These are phyloP conservation scores for Trichoderma hamatum DNA, from an alignment of 2,329 filamentous ascomycete genomes.

Conservation along the genomic window DNA sequence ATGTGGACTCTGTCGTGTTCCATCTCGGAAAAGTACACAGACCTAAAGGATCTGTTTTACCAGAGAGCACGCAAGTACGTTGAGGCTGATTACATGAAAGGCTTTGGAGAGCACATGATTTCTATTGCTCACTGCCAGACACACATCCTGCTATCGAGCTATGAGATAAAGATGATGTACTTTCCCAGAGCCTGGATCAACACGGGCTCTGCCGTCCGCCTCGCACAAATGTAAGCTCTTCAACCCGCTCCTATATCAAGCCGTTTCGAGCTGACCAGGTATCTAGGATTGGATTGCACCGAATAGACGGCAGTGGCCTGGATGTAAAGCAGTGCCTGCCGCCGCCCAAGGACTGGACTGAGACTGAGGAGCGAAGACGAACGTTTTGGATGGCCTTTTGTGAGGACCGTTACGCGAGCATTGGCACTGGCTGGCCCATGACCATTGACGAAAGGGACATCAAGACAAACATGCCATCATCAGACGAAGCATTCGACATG, in stretches of 20 bases:
- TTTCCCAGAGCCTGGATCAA: slow-evolving; percentile 96
- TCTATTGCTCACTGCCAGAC: slow-evolving; percentile 84
- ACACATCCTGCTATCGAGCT: slow-evolving; percentile 76
- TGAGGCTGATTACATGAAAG: slow-evolving; percentile 87
- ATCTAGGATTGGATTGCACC: slow-evolving; percentile 84
- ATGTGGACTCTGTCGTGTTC: slow-evolving; percentile 96
- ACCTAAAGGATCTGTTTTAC: slow-evolving; percentile 87
- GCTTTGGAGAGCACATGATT: slow-evolving; percentile 86
- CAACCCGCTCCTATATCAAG: background rate
- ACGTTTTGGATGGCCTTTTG: slow-evolving; percentile 97
- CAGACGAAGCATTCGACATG: slow-evolving; percentile 82
- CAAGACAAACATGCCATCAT: slow-evolving; percentile 78
- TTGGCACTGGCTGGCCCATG: slow-evolving; percentile 98
- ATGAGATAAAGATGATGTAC: slow-evolving; percentile 98
- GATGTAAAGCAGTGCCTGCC: slow-evolving; percentile 93
- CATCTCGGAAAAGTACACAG: slow-evolving; percentile 77
- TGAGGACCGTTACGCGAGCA: slow-evolving; percentile 88
- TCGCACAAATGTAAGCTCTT: slow-evolving; percentile 74
- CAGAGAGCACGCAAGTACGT: slow-evolving; percentile 85
- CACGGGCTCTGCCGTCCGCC: slow-evolving; percentile 75
- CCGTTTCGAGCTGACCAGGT: background rate
- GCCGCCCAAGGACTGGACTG: slow-evolving; percentile 88
- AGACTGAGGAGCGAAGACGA: slow-evolving; percentile 84
- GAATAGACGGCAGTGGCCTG: slow-evolving; percentile 77
- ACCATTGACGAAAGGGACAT: slow-evolving; percentile 90